Evolutionary conservation across 768 basidiomycete species (phyloP).

Genomic region (Amanita rimosa): DNA sequence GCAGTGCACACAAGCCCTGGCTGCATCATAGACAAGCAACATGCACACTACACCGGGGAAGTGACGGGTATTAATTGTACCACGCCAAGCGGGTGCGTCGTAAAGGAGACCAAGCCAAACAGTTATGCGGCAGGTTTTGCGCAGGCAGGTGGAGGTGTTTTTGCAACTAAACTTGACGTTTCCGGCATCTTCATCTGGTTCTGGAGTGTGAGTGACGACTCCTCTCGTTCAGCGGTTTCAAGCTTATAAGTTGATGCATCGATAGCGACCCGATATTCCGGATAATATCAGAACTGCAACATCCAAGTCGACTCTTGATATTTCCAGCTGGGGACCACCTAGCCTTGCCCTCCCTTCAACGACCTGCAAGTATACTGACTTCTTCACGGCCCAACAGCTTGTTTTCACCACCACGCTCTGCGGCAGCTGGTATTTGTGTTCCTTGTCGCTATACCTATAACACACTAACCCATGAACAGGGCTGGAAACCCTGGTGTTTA

Average conservation of each 20-base stretch:
- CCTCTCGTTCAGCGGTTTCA: not conserved
- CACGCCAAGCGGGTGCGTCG: conserved; percentile 52
- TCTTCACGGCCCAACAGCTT: conserved; percentile 53
- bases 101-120: conserved; percentile 22
- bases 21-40: conserved; percentile 24
- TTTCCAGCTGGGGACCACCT: conserved; percentile 43
- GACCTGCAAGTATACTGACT: conserved; percentile 40
- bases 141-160: conserved; percentile 63
- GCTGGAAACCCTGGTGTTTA: conserved; percentile 35
- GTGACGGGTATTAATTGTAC: conserved; percentile 47
- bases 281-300: conserved; percentile 21
- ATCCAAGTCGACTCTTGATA: conserved; percentile 23
- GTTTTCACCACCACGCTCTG: conserved; percentile 63
- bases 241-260: not conserved
- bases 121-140: conserved; percentile 65
- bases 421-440: conserved; percentile 22
- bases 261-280: conserved; percentile 32
- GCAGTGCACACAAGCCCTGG: conserved; percentile 56
- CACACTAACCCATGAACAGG: conserved; percentile 11
- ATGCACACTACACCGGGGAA: conserved; percentile 31
- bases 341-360: conserved; percentile 49
- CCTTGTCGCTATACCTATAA: no score
- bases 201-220: conserved; percentile 34
- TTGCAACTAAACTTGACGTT: conserved; percentile 58
- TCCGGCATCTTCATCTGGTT: conserved; percentile 31